phyloP scores from a whole-genome alignment of 2,329 filamentous ascomycete genomes.

The Akanthomyces lecanii region DNA sequence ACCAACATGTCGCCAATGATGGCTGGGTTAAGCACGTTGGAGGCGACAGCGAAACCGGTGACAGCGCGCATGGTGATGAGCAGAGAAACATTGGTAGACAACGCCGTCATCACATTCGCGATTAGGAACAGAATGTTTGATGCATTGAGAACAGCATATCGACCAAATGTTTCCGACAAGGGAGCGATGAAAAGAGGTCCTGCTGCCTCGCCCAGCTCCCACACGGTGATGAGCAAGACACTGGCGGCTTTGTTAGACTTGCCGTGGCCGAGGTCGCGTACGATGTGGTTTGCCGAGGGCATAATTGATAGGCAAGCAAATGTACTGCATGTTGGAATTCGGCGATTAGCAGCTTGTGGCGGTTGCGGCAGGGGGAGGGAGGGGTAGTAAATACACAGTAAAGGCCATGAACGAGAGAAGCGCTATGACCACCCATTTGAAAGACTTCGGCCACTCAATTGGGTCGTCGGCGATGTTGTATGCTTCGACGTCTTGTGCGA shows the following conservation, averaged over 20 bases:
- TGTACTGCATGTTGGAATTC: conserved; percentile 34
- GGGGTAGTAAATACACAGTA: background rate
- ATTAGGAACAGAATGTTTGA: conserved; percentile 48
- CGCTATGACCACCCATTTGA: conserved; percentile 1
- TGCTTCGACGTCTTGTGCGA: conserved; percentile 17
- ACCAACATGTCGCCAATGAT: conserved; percentile 62
- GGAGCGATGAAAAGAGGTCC: conserved; percentile 59
- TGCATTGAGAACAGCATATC: conserved; percentile 49
- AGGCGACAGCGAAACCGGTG: conserved; percentile 59
- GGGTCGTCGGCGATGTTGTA: conserved; percentile 17
- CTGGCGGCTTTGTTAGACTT: conserved; percentile 40
- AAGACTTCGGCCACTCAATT: conserved; percentile 1
- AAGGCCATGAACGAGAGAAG: background rate
- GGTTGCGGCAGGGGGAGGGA: too few relatives aligned
- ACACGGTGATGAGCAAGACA: conserved; percentile 64
- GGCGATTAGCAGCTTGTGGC: background rate
- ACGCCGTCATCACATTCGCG: conserved; percentile 44
- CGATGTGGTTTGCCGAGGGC: conserved; percentile 48
- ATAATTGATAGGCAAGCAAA: conserved; percentile 55
- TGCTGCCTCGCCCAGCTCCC: conserved; percentile 62
- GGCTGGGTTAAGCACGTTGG: conserved; percentile 59
- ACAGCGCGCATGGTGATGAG: conserved; percentile 53
- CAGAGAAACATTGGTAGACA: conserved; percentile 40
- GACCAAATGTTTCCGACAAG: conserved; percentile 56
- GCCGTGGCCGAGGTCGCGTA: conserved; percentile 41